Evolutionary conservation across 805 yeast genomes (phyloP).

Genomic region (Lipomyces yamanashiensis): DNA sequence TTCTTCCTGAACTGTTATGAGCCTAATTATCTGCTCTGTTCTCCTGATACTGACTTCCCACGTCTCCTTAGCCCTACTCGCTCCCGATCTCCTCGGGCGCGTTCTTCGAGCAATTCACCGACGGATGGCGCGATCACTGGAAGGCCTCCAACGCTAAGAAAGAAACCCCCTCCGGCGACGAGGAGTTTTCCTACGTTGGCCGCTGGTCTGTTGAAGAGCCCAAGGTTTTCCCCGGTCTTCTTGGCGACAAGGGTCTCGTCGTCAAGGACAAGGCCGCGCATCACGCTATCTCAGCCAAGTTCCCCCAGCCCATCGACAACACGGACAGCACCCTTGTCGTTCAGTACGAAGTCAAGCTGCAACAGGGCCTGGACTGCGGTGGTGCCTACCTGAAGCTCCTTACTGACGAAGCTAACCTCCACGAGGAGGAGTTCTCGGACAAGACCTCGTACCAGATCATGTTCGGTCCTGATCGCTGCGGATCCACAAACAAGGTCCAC

Average conservation of each 20-base stretch:
- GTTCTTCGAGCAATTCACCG: constrained; percentile 54
- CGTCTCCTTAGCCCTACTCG: constrained; percentile 14
- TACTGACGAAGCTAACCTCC: constrained; percentile 48
- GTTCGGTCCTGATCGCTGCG: constrained; percentile 96
- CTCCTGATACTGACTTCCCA: not conserved
- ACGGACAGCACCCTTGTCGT: constrained; percentile 70
- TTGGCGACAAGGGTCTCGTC: constrained; percentile 75
- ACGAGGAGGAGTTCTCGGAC: constrained; percentile 58
- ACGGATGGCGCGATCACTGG: constrained; percentile 53
- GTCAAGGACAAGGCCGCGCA: constrained; percentile 75
- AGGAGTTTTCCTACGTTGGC: constrained; percentile 67
- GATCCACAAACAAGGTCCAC: constrained; percentile 76
- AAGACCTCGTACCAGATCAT: constrained; percentile 79
- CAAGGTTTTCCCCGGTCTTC: constrained; percentile 59
- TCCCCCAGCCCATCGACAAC: constrained; percentile 64
- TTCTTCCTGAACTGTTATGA: not conserved
- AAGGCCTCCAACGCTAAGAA: constrained; percentile 56
- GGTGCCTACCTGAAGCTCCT: constrained; percentile 87
- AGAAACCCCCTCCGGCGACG: constrained; percentile 47
- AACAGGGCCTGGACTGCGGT: constrained; percentile 79
- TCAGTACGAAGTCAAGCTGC: constrained; percentile 88
- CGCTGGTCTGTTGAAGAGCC: constrained; percentile 77
- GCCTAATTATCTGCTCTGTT: not conserved
- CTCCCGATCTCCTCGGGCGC: constrained; percentile 12
- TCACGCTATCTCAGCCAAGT: constrained; percentile 74